Evolutionary conservation across 169 alveolate species (phyloP).

Genomic region (Eimeria sp.): DNA sequence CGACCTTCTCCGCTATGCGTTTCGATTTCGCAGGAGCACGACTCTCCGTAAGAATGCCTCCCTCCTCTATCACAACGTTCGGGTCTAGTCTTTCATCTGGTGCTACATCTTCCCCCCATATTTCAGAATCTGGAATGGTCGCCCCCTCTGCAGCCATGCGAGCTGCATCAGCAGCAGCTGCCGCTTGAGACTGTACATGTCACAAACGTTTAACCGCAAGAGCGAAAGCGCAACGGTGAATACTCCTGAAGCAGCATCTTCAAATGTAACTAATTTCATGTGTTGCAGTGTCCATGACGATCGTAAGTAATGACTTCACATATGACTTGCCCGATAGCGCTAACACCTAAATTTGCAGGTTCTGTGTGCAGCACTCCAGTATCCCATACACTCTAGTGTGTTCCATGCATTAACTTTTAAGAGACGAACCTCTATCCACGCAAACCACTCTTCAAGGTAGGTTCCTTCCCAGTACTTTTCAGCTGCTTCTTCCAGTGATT

Average conservation of each 20-base stretch:
- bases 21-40: neutral
- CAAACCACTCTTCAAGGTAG: slow-evolving; percentile 73
- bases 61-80: slow-evolving; percentile 49
- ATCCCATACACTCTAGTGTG: neutral
- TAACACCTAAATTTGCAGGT: neutral
- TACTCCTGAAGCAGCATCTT: neutral
- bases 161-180: slow-evolving; percentile 70
- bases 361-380: neutral
- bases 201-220: neutral
- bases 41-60: neutral
- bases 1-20: slow-evolving; percentile 57
- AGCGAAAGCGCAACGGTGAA: neutral
- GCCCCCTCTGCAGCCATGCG: slow-evolving; percentile 71
- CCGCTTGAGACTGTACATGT: slow-evolving; percentile 44
- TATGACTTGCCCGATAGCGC: neutral
- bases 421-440: slow-evolving; percentile 65
- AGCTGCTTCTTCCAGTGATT: slow-evolving; percentile 52
- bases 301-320: neutral
- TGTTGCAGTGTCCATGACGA: neutral
- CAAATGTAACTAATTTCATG: neutral
- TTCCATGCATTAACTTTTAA: neutral
- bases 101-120: slow-evolving; percentile 73
- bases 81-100: slow-evolving; percentile 78
- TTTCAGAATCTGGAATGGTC: slow-evolving; percentile 72
- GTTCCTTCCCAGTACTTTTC: slow-evolving; percentile 79